Conservation (phyloP, 2,329 filamentous ascomycete species). For the Aspergillus sojae region DNA sequence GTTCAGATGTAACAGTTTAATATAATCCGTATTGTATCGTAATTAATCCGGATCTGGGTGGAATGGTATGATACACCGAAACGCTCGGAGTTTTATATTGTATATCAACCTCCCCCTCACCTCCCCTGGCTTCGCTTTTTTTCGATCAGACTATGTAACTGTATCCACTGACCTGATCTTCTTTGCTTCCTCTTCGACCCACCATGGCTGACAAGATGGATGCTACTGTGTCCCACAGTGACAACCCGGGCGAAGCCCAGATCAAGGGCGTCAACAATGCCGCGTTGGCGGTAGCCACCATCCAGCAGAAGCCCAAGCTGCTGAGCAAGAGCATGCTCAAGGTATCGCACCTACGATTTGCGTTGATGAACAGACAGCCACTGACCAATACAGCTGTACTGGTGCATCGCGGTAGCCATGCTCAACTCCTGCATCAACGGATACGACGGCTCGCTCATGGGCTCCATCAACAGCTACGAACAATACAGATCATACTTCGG, state of each 20-base stretch:
- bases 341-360: slow-evolving; percentile 23
- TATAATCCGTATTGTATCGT: neutral
- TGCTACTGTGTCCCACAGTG: neutral
- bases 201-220: neutral
- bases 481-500: slow-evolving; percentile 50
- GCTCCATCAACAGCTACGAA: slow-evolving; percentile 50
- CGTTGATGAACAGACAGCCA: neutral
- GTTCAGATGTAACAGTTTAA: neutral
- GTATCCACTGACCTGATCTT: neutral
- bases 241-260: slow-evolving; percentile 16
- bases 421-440: slow-evolving; percentile 52
- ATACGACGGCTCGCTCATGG: slow-evolving; percentile 55
- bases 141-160: neutral
- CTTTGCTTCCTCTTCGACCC: neutral
- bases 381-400: slow-evolving; percentile 39
- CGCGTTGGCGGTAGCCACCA: slow-evolving; percentile 35
- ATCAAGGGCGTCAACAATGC: slow-evolving; percentile 28
- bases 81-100: neutral
- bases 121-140: neutral
- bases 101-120: neutral
- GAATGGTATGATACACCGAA: neutral
- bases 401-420: slow-evolving; percentile 45
- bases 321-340: slow-evolving; percentile 49
- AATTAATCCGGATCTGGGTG: neutral
- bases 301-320: slow-evolving; percentile 36